Evolutionary conservation across 441 rosid genomes (phyloP).

Genomic region (Adansonia gregorii): DNA sequence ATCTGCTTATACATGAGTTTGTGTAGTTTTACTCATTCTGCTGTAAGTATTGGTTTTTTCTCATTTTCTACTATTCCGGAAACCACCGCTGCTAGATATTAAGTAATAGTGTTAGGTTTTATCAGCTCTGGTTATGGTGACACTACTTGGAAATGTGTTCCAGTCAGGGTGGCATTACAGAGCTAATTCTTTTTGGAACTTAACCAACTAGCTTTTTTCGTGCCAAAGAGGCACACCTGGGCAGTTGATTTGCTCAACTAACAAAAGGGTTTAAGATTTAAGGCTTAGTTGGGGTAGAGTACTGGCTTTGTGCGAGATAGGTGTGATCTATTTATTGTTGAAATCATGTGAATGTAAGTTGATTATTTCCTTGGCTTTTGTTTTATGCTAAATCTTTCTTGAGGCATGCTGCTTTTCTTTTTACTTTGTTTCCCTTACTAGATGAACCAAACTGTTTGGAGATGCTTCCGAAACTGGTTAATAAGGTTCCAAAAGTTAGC

Average conservation of each 20-base stretch:
- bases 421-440: not conserved
- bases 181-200: not conserved
- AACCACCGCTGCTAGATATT: not conserved
- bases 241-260: not conserved
- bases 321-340: not conserved
- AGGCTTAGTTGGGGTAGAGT: not conserved
- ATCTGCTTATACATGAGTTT: not conserved
- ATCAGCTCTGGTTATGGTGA: not conserved
- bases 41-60: too few relatives aligned
- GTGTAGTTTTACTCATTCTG: not conserved
- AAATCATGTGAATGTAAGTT: not conserved
- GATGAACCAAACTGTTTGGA: not conserved
- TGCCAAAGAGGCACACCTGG: not conserved
- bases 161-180: not conserved
- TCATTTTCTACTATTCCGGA: not conserved
- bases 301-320: not conserved
- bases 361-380: not conserved
- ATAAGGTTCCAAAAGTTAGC: not conserved
- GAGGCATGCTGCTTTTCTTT: not conserved
- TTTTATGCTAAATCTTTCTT: not conserved
- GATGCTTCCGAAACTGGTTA: slow-evolving; percentile 1
- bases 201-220: not conserved
- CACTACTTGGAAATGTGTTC: not conserved
- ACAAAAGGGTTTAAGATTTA: not conserved
- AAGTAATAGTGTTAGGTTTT: not conserved